Evolutionary conservation across 2,329 filamentous ascomycete species (phyloP).

Genomic region (Verticillium alfalfae): DNA sequence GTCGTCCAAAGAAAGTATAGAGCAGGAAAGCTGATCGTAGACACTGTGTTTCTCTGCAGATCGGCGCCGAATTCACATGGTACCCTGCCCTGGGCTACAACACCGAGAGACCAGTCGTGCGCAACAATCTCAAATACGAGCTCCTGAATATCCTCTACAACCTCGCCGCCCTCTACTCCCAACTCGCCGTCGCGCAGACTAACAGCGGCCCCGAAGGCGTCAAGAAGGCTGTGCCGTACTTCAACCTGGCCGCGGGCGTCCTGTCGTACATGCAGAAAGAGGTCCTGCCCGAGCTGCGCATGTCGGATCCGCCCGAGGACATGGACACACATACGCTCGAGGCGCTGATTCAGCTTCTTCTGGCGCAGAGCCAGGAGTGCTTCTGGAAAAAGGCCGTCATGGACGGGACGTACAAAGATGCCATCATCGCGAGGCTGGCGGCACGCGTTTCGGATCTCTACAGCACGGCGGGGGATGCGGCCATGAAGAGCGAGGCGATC

Average conservation of each 20-base stretch:
- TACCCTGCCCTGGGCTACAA: constrained; percentile 92
- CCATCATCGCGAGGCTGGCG: constrained; percentile 83
- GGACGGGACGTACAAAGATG: constrained; percentile 80
- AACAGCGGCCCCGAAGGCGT: constrained; percentile 75
- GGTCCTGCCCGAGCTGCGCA: constrained; percentile 76
- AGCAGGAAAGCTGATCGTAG: constrained; percentile 1
- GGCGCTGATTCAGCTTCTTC: constrained; percentile 73
- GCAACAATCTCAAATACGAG: constrained; percentile 71
- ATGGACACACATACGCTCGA: constrained; percentile 89
- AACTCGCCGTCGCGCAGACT: constrained; percentile 78
- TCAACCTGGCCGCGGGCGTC: constrained; percentile 81
- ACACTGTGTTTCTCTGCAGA: constrained; percentile 39
- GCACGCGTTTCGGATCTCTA: constrained; percentile 89
- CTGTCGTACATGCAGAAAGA: constrained; percentile 70
- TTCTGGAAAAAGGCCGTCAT: constrained; percentile 98
- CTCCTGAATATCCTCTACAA: constrained; percentile 92
- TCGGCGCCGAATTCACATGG: constrained; percentile 94
- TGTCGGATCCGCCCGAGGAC: constrained; percentile 80
- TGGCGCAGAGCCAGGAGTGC: constrained; percentile 93
- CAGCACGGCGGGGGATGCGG: constrained; percentile 74
- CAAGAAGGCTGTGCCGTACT: constrained; percentile 84
- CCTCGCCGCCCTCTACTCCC: constrained; percentile 86
- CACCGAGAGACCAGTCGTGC: constrained; percentile 63
- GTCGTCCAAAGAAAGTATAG: constrained; percentile 2
- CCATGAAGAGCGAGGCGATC: constrained; percentile 82